Conservation (phyloP, 768 basidiomycete genomes). For the Hirschioporus abietinus region DNA sequence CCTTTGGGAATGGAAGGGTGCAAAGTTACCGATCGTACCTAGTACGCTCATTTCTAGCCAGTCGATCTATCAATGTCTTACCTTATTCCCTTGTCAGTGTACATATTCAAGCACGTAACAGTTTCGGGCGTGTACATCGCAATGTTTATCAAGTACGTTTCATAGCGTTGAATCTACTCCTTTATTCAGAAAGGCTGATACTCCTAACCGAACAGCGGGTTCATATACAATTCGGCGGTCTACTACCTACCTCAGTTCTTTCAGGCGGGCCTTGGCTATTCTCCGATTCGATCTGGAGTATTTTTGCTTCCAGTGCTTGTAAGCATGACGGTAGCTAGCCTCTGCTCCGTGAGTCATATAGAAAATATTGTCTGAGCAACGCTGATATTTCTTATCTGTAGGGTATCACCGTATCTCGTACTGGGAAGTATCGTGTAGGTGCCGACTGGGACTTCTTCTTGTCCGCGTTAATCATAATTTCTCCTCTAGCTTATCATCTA, state of each 20-base stretch:
- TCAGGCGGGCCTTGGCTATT: constrained; percentile 61
- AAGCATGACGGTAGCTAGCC: constrained; percentile 57
- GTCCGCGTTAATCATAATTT: background rate
- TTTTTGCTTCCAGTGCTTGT: constrained; percentile 68
- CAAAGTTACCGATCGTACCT: constrained; percentile 66
- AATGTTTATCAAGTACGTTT: constrained; percentile 59
- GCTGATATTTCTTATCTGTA: constrained; percentile 19
- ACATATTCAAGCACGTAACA: constrained; percentile 66
- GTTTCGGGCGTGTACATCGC: constrained; percentile 64
- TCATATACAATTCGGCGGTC: constrained; percentile 56
- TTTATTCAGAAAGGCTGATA: constrained; percentile 7
- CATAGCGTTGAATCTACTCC: background rate
- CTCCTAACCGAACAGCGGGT: constrained; percentile 33
- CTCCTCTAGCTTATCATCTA: constrained; percentile 46
- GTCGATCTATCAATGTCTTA: background rate
- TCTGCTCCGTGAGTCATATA: constrained; percentile 37
- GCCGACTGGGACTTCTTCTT: background rate
- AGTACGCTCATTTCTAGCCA: constrained; percentile 32
- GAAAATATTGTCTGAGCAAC: background rate
- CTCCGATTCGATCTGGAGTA: constrained; percentile 57
- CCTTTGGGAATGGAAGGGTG: constrained; percentile 68
- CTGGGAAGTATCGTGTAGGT: constrained; percentile 56
- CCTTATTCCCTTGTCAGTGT: constrained; percentile 36
- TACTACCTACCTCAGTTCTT: constrained; percentile 76
- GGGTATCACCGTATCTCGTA: constrained; percentile 60